Conservation (phyloP, 1,284 basidiomycete genomes). For the Apiotrichum laibachii region DNA sequence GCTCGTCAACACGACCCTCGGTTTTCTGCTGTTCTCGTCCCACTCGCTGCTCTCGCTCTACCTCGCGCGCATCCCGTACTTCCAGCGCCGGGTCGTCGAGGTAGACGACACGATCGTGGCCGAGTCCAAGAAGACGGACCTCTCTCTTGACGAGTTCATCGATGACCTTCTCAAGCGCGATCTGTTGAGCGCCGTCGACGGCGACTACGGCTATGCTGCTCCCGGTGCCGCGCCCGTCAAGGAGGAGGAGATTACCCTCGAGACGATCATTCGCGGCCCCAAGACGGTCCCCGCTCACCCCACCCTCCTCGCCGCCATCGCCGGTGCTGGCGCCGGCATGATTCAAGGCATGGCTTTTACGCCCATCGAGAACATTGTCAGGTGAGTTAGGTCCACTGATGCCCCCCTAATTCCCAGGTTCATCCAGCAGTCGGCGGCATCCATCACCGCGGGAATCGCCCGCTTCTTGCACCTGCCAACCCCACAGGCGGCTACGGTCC, state of each 20-base stretch:
- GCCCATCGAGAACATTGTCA: conserved; percentile 50
- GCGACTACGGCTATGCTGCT: conserved; percentile 16
- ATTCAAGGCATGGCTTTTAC: conserved; percentile 49
- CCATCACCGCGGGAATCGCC: conserved; percentile 23
- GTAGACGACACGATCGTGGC: conserved; percentile 6
- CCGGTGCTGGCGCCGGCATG: conserved; percentile 46
- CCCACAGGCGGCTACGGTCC: conserved; percentile 14
- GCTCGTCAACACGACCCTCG: conserved; percentile 47
- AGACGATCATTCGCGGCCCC: conserved; percentile 42
- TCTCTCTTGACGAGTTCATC: conserved; percentile 8
- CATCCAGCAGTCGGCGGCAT: conserved; percentile 33
- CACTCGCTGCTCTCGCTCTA: conserved; percentile 47
- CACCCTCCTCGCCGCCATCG: conserved; percentile 44
- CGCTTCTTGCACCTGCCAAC: conserved; percentile 29
- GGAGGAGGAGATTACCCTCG: conserved; percentile 42
- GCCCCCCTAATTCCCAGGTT: conserved; percentile 16
- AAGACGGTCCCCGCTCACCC: conserved; percentile 44
- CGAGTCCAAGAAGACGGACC: neutral
- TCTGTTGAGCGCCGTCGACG: conserved; percentile 17
- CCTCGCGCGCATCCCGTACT: conserved; percentile 43
- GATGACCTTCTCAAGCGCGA: conserved; percentile 14
- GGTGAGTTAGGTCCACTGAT: conserved; percentile 22
- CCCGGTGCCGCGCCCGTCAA: conserved; percentile 9
- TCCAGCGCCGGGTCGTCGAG: conserved; percentile 25
- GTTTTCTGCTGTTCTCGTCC: conserved; percentile 49